These are phyloP conservation scores for Colletotrichum truncatum DNA, from an alignment of 2,329 filamentous ascomycete genomes.

Conservation along the genomic window DNA sequence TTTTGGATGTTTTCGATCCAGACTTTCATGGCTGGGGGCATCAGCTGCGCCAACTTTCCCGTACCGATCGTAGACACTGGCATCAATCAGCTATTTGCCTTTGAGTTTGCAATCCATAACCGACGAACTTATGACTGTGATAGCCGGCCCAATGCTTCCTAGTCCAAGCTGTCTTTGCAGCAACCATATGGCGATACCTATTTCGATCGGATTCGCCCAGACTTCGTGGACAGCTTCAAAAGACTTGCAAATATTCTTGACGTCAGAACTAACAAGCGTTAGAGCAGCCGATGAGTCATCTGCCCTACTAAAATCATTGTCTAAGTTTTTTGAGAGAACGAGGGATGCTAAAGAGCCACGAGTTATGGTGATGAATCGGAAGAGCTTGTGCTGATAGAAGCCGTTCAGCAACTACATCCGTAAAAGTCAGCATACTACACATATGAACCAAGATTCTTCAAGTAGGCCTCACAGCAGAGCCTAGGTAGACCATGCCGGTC, in stretches of 20 bases:
- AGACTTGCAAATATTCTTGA: conserved; percentile 38
- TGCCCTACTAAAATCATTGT: neutral
- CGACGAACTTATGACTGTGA: conserved; percentile 39
- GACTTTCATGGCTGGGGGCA: conserved; percentile 38
- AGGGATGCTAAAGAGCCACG: conserved; percentile 15
- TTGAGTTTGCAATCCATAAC: rapidly evolving
- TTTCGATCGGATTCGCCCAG: conserved; percentile 42
- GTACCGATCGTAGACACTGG: conserved; percentile 36
- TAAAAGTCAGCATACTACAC: neutral
- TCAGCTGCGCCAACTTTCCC: conserved; percentile 35
- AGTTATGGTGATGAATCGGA: conserved; percentile 32
- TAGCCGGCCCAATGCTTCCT: conserved; percentile 42
- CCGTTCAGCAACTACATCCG: conserved; percentile 31
- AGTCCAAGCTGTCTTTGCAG: conserved; percentile 41
- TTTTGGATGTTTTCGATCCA: conserved; percentile 41
- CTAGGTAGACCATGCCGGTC: conserved; percentile 42
- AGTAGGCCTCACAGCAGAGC: conserved; percentile 38
- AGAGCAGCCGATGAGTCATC: conserved; percentile 21
- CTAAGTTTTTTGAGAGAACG: conserved; percentile 8
- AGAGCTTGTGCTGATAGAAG: conserved; percentile 44
- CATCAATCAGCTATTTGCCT: neutral
- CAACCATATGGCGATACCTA: conserved; percentile 42
- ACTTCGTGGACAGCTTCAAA: conserved; percentile 34
- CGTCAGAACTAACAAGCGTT: conserved; percentile 35
- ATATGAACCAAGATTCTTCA: rapidly evolving